phyloP scores from a whole-genome alignment of 192 early-diverging fungal genomes.

The Coemansia sp. region DNA sequence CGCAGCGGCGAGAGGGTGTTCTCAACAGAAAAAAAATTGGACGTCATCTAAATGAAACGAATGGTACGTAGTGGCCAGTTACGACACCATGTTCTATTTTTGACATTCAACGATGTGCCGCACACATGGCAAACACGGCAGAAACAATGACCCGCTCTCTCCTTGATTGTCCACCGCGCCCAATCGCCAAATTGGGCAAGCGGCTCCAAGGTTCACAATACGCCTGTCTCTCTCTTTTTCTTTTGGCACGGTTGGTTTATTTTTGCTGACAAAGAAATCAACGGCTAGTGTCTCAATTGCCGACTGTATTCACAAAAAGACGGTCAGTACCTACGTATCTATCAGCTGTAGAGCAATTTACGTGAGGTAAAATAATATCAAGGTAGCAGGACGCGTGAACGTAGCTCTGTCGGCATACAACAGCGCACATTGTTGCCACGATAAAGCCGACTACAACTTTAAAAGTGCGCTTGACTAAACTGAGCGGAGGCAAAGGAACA shows the following conservation, averaged over 20 bases:
- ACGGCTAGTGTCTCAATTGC: neutral
- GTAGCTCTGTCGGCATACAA: no score
- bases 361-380: neutral
- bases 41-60: neutral
- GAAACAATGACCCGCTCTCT: neutral
- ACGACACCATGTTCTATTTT: neutral
- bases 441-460: neutral
- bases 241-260: neutral
- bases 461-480: neutral
- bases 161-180: neutral
- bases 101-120: neutral
- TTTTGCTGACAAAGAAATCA: neutral
- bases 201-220: no score
- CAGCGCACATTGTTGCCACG: no score
- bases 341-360: no score
- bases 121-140: neutral
- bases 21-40: no score
- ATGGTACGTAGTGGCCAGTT: neutral
- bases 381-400: no score
- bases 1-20: neutral
- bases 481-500: neutral
- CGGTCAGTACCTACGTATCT: neutral
- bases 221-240: no score
- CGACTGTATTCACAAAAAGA: neutral
- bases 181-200: neutral